Evolutionary conservation across 768 basidiomycete species (phyloP), one percentile per base, ranked within the genome.

Genomic region (Hypholoma fasciculare): DNA sequence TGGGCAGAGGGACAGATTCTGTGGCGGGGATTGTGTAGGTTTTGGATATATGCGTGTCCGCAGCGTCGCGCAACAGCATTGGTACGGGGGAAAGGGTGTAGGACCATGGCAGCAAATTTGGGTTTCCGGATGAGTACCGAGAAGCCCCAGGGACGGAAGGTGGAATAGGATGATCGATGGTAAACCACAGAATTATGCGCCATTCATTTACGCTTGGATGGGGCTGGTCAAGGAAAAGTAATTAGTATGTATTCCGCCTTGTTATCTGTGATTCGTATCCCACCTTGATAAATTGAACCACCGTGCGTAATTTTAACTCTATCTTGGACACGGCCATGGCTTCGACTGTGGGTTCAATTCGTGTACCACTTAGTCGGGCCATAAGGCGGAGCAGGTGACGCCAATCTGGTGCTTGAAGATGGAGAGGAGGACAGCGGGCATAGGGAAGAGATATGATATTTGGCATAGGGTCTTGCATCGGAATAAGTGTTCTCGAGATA

Each of bases 271-370:
- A 26, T 26, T 36, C 19, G 26, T 17, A 39, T 64, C 80, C 52
- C 63, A 90, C 91, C 78, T 86, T 89, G 50, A 91, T 78, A 64
- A 93, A 91, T 65, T 93, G 91, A 55, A 94, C 72, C 0, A 93
- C 88, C 0, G 86, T 86, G 42, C 92, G 86, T 46, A 94, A 72
- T 59, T 79, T 81, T 51, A 87, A 75, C 5, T 82, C 81, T 1
- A 73, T 74, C 64, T 86, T 87, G 30, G 79, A 74, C 0, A 79
- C 71, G 1, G 84, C 82, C 61, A 89, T 71, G 1, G 88, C 86
- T 63, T 89, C 88, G 38, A 90, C 67, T 0, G 87, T 84, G 1
- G 91, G 83, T 62, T 92, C 87, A 46, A 94, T 74, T 50, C 83
- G 83, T 5, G 88, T 87, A 30, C 79, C 84, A 56, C 87, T 86